Conservation (phyloP, 1,139 yeast species). For the Entelexis sorbosivorans region DNA sequence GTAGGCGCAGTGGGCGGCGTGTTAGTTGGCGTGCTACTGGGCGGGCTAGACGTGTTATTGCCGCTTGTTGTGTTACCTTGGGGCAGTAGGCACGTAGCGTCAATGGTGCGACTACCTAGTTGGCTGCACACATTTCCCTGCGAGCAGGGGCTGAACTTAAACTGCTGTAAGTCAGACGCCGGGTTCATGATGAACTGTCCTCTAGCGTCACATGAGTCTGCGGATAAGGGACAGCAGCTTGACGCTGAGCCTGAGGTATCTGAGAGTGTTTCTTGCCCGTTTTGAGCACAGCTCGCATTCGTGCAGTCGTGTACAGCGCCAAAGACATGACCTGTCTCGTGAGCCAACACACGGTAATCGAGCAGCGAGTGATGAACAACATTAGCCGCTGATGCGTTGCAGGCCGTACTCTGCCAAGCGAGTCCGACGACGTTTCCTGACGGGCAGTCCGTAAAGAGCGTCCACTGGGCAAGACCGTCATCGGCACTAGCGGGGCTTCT, state of each 20-base stretch:
- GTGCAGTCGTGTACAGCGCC: slow-evolving; percentile 39
- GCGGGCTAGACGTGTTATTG: background rate
- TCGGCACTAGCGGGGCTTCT: slow-evolving; percentile 16
- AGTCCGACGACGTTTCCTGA: slow-evolving; percentile 33
- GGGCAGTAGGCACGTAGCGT: slow-evolving; percentile 29
- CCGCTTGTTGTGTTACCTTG: too few relatives aligned
- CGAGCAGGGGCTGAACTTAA: slow-evolving; percentile 31
- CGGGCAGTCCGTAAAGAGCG: slow-evolving; percentile 31
- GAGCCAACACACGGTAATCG: slow-evolving; percentile 35
- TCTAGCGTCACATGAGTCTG: slow-evolving; percentile 28
- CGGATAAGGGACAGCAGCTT: slow-evolving; percentile 32
- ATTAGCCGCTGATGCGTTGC: slow-evolving; percentile 31
- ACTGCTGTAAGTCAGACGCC: slow-evolving; percentile 28
- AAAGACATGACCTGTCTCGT: slow-evolving; percentile 35
- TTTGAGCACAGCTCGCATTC: slow-evolving; percentile 27
- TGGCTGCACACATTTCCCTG: slow-evolving; percentile 33
- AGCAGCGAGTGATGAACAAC: slow-evolving; percentile 30
- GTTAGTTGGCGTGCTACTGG: background rate
- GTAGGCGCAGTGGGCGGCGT: background rate
- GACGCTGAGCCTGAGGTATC: slow-evolving; percentile 14
- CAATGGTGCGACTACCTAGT: slow-evolving; percentile 28
- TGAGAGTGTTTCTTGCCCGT: slow-evolving; percentile 22
- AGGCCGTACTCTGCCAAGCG: slow-evolving; percentile 34
- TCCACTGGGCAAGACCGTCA: slow-evolving; percentile 34
- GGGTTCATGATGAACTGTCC: slow-evolving; percentile 35